phyloP scores from a whole-genome alignment of 257 asterid genomes.

The Eustoma russellianum region DNA sequence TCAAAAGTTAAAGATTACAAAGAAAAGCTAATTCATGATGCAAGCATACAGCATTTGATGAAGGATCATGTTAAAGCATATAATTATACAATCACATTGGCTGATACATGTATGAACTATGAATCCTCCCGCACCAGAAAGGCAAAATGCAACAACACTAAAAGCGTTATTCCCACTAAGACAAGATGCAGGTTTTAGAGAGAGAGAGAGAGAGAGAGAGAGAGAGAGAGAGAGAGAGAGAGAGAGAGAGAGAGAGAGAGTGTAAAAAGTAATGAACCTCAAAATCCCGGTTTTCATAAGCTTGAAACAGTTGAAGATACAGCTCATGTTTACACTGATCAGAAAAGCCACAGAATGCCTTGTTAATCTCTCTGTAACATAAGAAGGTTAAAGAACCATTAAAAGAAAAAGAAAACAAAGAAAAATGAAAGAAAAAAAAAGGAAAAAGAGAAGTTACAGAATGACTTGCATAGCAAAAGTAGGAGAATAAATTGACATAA shows the following conservation, averaged over 20 bases:
- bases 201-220: too few species aligned
- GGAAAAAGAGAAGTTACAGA: too few species aligned
- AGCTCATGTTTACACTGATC: constrained; percentile 28
- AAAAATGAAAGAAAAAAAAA: too few species aligned
- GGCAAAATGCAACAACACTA: not conserved
- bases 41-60: not conserved
- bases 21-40: not conserved
- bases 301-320: constrained; percentile 16
- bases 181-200: too few species aligned
- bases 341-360: constrained; percentile 76
- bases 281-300: constrained; percentile 11
- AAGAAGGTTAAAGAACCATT: not conserved
- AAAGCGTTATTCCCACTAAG: too few species aligned
- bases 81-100: not conserved
- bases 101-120: not conserved
- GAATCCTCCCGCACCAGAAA: not conserved
- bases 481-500: too few species aligned
- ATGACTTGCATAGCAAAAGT: too few species aligned
- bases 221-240: too few species aligned
- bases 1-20: constrained; percentile 1
- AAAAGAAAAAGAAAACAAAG: not conserved
- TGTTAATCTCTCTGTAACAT: constrained; percentile 50
- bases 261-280: constrained; percentile 10
- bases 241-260: too few species aligned
- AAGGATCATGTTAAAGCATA: not conserved